Evolutionary conservation across 2,329 filamentous ascomycete genomes (phyloP), one percentile per base, ranked within the genome.

Genomic region (Fusarium decemcellulare): DNA sequence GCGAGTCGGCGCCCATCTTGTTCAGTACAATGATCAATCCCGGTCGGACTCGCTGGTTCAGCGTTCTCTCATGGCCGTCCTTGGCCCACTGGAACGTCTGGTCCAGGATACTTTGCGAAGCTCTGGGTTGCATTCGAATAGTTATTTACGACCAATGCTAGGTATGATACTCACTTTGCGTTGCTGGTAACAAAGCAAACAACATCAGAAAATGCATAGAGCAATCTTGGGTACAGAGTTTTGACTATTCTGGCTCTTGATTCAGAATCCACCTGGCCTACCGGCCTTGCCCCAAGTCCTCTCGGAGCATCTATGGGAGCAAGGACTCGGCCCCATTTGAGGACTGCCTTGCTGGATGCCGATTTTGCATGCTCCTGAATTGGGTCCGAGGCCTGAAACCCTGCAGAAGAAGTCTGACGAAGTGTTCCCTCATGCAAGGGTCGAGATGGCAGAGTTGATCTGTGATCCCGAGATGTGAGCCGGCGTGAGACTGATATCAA

Each of bases 191-290:
- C 47, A n/a, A 50, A 50, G 23, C 47, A 53, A 11, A 53, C 37
- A 7, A 53, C 34, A 34, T 58, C 42, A 3, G 54, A 48, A 12
- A 58, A 58, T 16, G 54, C 54, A 12, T 58, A 58, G n/a, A 58
- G 42, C 10, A 58, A n/a, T 18, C 54, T 58, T 15, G 54, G 54
- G 43, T 58, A 58, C 7, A 58, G 12, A 15, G 5, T 10, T 5
- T 48, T 47, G 30, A 47, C 30, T 7, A 58, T 14, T 1, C 15
- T 46, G 12, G 10, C 16, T n/a, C 43, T 46, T 46, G 43, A 27
- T 2, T 46, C 43, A 10, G 43, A 29, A 14, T 11, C 14, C 3
- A 46, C 43, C n/a, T 46, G 43, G 14, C 43, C 23, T 7, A 15
- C 18, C 5, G 30, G 43, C 23, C 4, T 46, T 4, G 14, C 11